Base-by-base conservation (phyloP, 23 red algal genomes). In the Gracilariopsis chorda region DNA sequence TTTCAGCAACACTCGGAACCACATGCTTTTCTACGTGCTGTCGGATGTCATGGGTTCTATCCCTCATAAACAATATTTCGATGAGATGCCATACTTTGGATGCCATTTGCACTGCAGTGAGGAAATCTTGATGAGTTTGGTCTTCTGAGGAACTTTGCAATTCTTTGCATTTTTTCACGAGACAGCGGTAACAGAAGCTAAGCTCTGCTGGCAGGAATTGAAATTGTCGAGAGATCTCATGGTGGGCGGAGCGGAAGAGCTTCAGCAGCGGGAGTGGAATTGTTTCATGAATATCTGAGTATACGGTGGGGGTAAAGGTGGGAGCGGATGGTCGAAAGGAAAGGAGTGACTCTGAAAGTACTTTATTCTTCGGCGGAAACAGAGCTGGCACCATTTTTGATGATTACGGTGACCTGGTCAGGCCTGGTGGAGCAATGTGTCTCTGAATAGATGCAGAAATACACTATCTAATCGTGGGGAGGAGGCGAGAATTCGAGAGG, bases 191-290 rank as follows among this genome's bases (percentile, higher is more conserved):
- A 23, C 20, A 42, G 20, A 73, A 37, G 32, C 67, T 73, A 42
- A 73, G 67, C 23, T 46, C 67, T 23, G 33, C 20, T 1, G 67
- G 67, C 3, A 42, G 33, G 28, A 73, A 42, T 46, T 47, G 67
- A 73, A 27, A 7, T 7, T 47, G 28, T 73, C 37, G 67, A 73
- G 67, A 45, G 1, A 73, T 27, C 47, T 11, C 37, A 73, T 73
- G 28, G 48, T 91, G 88, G 42, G 63, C 74, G 30, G 74, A 9
- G 75, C 77, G 77, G 72, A 82, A 91, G 23, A 91, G 44, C 33
- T 82, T 60, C 25, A 82, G 44, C 70, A 91, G 41, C 5, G 88
- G 74, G 2, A 41, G 53, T 0, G 88, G 88, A 36, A 91, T 56
- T 42, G 88, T 19, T 73, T 73, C 28, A 47, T 45, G 37, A 73